Percentiles rank a stretch among this genome's conserved stretches.
Conservation (phyloP, 2,329 filamentous ascomycete genomes). For the Phoma herbarum region DNA sequence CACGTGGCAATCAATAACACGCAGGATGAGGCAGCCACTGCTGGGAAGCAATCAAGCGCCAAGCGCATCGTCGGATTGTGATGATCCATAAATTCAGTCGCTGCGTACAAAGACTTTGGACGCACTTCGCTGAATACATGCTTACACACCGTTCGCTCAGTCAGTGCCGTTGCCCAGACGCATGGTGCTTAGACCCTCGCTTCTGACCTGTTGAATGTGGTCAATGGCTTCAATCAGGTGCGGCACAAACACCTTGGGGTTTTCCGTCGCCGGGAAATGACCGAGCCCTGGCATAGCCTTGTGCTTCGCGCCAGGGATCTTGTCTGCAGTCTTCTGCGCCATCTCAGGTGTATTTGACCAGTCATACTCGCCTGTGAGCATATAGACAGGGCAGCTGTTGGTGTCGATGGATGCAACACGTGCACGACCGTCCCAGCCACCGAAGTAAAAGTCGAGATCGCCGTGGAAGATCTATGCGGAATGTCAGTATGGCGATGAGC, state of each 20-base stretch:
- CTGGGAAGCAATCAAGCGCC: not conserved
- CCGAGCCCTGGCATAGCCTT: constrained; percentile 57
- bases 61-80: not conserved
- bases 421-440: constrained; percentile 59
- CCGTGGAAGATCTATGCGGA: constrained; percentile 57
- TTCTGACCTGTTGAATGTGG: constrained; percentile 48
- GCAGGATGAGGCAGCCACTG: not conserved
- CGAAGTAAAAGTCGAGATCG: constrained; percentile 62
- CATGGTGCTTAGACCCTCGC: constrained; percentile 44
- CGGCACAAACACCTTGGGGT: constrained; percentile 52
- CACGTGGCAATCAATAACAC: not conserved
- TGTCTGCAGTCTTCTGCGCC: constrained; percentile 57
- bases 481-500: not conserved
- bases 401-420: constrained; percentile 58
- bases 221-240: constrained; percentile 52
- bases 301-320: constrained; percentile 57
- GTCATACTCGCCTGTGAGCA: constrained; percentile 62
- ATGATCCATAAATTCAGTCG: not conserved
- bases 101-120: not conserved
- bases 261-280: constrained; percentile 60
- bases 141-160: not conserved
- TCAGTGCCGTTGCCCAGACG: constrained; percentile 41
- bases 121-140: not conserved
- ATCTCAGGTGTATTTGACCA: constrained; percentile 59
- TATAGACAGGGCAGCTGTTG: constrained; percentile 60